Evolutionary conservation across 345 rosid genomes (phyloP).

Genomic region (Gossypium herbaceum): DNA sequence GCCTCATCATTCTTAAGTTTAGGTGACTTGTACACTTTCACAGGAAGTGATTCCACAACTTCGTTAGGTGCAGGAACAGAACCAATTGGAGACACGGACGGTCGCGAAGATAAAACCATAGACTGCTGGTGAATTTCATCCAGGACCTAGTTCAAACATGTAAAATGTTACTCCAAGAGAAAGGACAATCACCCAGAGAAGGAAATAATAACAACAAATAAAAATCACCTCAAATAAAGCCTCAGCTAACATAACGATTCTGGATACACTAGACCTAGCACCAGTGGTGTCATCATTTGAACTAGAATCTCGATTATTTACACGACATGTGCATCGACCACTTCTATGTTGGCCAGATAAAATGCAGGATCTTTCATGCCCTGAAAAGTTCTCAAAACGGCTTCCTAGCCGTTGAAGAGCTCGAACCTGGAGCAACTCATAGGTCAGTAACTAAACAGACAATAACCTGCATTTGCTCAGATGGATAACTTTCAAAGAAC

Average conservation of each 20-base stretch:
- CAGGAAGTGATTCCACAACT: slow-evolving; percentile 81
- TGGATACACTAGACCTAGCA: slow-evolving; percentile 94
- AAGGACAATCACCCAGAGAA: not conserved
- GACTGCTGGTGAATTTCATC: slow-evolving; percentile 99
- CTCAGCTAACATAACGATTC: slow-evolving; percentile 97
- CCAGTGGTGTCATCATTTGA: slow-evolving; percentile 58
- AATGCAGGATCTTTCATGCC: slow-evolving; percentile 86
- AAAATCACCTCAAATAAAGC: slow-evolving; percentile 86
- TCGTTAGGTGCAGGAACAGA: slow-evolving; percentile 92
- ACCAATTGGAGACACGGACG: slow-evolving; percentile 84
- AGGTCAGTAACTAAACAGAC: slow-evolving; percentile 1
- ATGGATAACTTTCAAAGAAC: not conserved
- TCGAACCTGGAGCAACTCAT: slow-evolving; percentile 52
- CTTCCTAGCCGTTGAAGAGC: slow-evolving; percentile 93
- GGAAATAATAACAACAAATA: not conserved
- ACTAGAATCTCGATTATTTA: slow-evolving; percentile 45
- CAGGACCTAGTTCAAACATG: slow-evolving; percentile 65
- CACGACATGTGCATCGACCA: slow-evolving; percentile 78
- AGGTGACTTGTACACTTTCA: slow-evolving; percentile 50
- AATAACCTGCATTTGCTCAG: not conserved
- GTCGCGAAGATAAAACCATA: slow-evolving; percentile 80
- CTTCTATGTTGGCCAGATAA: slow-evolving; percentile 80
- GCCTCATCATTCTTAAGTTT: slow-evolving; percentile 66
- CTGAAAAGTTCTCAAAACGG: slow-evolving; percentile 83
- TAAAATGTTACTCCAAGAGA: slow-evolving; percentile 27